A percentile compares a stretch with the other conserved stretches of the same genome.
These are phyloP conservation scores for Diaporthe sp. DNA, from an alignment of 2,329 filamentous ascomycete species.

Conservation along the genomic window DNA sequence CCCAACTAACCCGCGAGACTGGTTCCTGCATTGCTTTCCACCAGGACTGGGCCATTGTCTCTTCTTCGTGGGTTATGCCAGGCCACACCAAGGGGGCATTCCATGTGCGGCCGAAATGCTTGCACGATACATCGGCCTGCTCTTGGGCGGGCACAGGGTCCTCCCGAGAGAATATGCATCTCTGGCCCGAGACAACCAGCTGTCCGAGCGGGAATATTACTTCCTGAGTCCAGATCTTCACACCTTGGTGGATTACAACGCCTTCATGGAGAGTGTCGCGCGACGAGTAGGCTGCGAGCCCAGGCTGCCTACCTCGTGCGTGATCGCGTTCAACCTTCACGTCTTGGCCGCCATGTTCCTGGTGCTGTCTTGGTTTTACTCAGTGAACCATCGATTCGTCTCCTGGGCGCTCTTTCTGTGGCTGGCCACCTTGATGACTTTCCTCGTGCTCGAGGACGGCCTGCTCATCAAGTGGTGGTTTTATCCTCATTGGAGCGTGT, in stretches of 20 bases:
- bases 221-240: slow-evolving; percentile 4
- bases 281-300: not conserved
- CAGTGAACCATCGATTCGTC: not conserved
- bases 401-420: not conserved
- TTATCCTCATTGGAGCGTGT: slow-evolving; percentile 9
- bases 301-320: not conserved
- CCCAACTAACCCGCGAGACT: not conserved
- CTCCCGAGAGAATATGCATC: not conserved
- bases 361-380: not conserved
- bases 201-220: not conserved
- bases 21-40: slow-evolving; percentile 7
- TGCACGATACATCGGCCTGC: slow-evolving; percentile 1
- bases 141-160: not conserved
- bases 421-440: not conserved
- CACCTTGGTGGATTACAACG: slow-evolving; percentile 9
- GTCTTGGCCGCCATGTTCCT: not conserved
- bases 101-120: slow-evolving; percentile 7
- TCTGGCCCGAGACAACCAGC: not conserved
- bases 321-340: not conserved
- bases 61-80: slow-evolving; percentile 6
- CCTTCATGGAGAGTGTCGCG: slow-evolving; percentile 14
- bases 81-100: not conserved
- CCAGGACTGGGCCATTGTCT: not conserved
- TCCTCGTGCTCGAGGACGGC: not conserved
- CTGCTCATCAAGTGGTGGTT: slow-evolving; percentile 17